A percentile compares a stretch with the other conserved stretches of the same genome.
Evolutionary conservation across 2,329 filamentous ascomycete genomes (phyloP).

Genomic region (Metarhizium humberi): DNA sequence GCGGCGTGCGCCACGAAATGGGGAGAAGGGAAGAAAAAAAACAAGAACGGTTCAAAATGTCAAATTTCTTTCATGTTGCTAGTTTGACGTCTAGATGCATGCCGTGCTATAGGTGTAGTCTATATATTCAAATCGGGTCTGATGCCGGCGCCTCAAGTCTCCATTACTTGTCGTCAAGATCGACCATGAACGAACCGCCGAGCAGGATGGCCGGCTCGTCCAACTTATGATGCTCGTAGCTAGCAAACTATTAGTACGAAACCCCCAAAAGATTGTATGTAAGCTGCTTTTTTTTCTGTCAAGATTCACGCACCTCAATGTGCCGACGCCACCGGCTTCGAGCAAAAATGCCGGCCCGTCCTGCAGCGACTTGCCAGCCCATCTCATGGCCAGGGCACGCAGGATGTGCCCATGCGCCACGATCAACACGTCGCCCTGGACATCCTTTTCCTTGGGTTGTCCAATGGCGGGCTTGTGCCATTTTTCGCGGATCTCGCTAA

Average conservation of each 20-base stretch:
- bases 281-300: too few species aligned
- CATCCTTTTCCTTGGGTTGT: conserved; percentile 31
- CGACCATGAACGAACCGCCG: conserved; percentile 59
- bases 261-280: too few species aligned
- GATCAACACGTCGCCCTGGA: conserved; percentile 38
- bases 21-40: too few species aligned
- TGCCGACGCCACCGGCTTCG: conserved; percentile 81
- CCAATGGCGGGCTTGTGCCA: conserved; percentile 56
- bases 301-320: conserved; percentile 50
- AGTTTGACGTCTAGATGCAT: too few species aligned
- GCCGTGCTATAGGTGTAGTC: not conserved
- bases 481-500: conserved; percentile 60
- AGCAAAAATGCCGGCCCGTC: conserved; percentile 72
- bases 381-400: conserved; percentile 78
- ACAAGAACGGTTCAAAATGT: too few species aligned
- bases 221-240: conserved; percentile 72
- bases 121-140: not conserved
- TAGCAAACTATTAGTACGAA: conserved; percentile 17
- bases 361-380: conserved; percentile 64
- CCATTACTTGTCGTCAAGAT: conserved; percentile 16
- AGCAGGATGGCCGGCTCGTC: conserved; percentile 73
- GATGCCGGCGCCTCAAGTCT: not conserved
- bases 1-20: too few species aligned
- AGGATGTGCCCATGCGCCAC: conserved; percentile 90
- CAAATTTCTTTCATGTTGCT: too few species aligned